Base-by-base conservation (phyloP, 73 alveolate species). In the Diophrys appendiculata region DNA sequence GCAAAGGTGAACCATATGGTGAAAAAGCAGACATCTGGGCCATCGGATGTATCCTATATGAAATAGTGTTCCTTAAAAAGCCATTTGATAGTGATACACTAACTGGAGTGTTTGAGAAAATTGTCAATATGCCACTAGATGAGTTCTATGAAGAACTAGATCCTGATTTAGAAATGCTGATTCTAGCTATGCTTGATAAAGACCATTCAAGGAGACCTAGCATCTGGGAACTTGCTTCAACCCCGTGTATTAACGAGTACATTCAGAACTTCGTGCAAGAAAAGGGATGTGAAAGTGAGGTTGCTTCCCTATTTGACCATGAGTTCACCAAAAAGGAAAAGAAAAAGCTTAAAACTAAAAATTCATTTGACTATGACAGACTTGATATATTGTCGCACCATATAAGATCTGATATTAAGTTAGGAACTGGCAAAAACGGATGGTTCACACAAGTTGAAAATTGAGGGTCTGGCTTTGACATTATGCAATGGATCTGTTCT, bases 1-100 rank as follows among this genome's bases (percentile, higher is more conserved):
- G 96, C 56, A 88, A 82, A 80, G 98, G 97, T 27, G 93, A 91
- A 64, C 90, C 95, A 0, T 96, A 97, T 77, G 98, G 96, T 69
- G 94, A 87, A 32, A 96, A 93, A 78, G 95, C 99, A 68, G 99
- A 97, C 84, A 95, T 97, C 26, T 97, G 99, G 99, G 97, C 98
- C 52, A 69, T 97, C 53, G 99, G 99, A 1, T 94, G 98, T 80
- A 93, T 97, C 30, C 79, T 97, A 28, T 97, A 97, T 78, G 99
- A 97, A 89, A 75, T 97, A 73, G 93, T 94, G 56, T 90, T 96
- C 68, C 83, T 95, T 31, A 86, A 89, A 60, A 89, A 98, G 79
- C 99, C 99, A 29, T 97, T 97, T 80, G 97, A 97, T 33, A 94
- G 94, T 29, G 94, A 90, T 22, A 93, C 78, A 18, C 73, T 91